These are phyloP conservation scores for Rosa persica DNA, from an alignment of 306 rosid species.

Conservation along the genomic window DNA sequence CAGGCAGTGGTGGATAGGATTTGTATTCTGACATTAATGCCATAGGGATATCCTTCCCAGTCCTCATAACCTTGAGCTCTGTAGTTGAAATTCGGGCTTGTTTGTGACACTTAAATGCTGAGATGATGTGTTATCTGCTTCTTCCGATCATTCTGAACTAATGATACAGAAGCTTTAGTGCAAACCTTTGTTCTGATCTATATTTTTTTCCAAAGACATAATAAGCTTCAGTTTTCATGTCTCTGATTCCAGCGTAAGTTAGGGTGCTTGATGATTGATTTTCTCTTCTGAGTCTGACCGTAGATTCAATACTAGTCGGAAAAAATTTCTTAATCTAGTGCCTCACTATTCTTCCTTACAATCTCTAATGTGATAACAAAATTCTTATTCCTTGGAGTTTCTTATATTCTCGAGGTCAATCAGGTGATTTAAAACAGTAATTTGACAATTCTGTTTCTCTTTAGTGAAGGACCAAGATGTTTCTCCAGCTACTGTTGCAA, in stretches of 20 bases:
- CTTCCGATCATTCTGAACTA: neutral
- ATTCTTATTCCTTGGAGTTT: neutral
- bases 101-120: neutral
- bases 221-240: neutral
- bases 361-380: neutral
- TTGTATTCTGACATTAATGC: neutral
- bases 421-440: neutral
- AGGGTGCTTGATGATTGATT: neutral
- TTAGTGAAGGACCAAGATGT: slow-evolving; percentile 44
- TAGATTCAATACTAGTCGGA: neutral
- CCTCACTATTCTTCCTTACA: neutral
- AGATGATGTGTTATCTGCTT: neutral
- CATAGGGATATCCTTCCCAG: neutral
- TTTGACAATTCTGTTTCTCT: slow-evolving; percentile 9
- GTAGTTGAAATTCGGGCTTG: neutral
- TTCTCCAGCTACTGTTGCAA: slow-evolving; percentile 39
- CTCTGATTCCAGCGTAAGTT: no score
- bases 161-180: neutral
- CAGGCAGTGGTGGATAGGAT: neutral
- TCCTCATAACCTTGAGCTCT: neutral
- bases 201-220: neutral
- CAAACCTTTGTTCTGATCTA: neutral
- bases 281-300: neutral
- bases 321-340: neutral
- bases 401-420: neutral